Evolutionary conservation across 306 rosid species (phyloP).

Genomic region (Trifolium subterraneum): DNA sequence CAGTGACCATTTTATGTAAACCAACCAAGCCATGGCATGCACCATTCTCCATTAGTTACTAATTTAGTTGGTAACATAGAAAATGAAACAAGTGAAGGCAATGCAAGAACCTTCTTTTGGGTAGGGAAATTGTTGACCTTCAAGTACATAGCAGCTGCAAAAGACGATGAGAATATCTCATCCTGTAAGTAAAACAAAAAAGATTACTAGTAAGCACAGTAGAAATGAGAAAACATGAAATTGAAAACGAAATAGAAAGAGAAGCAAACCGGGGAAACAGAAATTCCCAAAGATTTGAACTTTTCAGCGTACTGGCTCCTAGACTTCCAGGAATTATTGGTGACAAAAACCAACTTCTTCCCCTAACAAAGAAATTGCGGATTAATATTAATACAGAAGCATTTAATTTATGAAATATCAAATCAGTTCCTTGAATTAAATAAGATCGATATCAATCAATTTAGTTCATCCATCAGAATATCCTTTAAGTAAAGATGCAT

Average conservation of each 20-base stretch:
- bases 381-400: neutral
- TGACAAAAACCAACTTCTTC: constrained; percentile 85
- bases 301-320: constrained; percentile 68
- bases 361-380: constrained; percentile 48
- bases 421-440: no score
- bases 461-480: no score
- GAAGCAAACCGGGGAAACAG: constrained; percentile 49
- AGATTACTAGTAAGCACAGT: neutral
- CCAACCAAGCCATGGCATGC: constrained; percentile 9
- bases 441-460: neutral
- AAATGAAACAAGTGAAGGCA: neutral
- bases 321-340: constrained; percentile 82
- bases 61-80: neutral
- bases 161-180: constrained; percentile 92
- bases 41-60: neutral
- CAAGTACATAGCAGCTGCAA: constrained; percentile 94
- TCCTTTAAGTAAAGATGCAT: no score
- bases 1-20: neutral
- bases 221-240: neutral
- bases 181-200: constrained; percentile 54
- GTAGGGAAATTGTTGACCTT: constrained; percentile 70
- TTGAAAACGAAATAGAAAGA: neutral
- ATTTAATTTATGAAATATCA: no score
- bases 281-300: constrained; percentile 82
- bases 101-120: constrained; percentile 70